These are phyloP conservation scores for Cichorium intybus DNA, from an alignment of 140 eudicot species.

Conservation along the genomic window DNA sequence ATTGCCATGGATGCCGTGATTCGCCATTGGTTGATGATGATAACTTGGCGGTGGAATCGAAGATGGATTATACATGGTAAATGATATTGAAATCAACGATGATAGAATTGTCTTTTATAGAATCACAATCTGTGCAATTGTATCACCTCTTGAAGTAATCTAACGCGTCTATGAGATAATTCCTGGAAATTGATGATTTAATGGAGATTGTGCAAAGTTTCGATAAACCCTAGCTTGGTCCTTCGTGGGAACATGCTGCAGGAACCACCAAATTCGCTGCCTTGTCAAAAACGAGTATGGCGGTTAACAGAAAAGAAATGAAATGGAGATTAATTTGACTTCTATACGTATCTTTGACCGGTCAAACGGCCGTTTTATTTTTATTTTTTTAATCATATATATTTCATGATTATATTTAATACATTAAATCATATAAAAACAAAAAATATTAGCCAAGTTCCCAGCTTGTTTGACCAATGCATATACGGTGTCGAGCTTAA, in stretches of 20 bases:
- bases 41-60: conserved; percentile 1
- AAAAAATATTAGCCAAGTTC: too few species aligned
- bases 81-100: neutral
- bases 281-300: neutral
- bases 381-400: too few species aligned
- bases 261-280: neutral
- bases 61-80: conserved; percentile 11
- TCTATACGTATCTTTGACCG: neutral
- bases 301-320: neutral
- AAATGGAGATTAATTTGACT: neutral
- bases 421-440: too few species aligned
- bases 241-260: neutral
- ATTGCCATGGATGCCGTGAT: conserved; percentile 61
- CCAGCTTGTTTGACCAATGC: too few species aligned
- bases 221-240: neutral
- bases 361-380: neutral
- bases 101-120: conserved; percentile 4
- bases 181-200: neutral
- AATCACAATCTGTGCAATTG: neutral
- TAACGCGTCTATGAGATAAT: neutral
- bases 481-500: too few species aligned
- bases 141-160: neutral
- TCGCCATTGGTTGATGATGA: conserved; percentile 33
- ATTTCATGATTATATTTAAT: too few species aligned
- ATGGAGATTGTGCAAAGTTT: neutral